A percentile compares a stretch with the other conserved stretches of the same genome.
These are phyloP conservation scores for Zymoseptoria pseudotritici DNA, from an alignment of 2,329 filamentous ascomycete species.

Conservation along the genomic window DNA sequence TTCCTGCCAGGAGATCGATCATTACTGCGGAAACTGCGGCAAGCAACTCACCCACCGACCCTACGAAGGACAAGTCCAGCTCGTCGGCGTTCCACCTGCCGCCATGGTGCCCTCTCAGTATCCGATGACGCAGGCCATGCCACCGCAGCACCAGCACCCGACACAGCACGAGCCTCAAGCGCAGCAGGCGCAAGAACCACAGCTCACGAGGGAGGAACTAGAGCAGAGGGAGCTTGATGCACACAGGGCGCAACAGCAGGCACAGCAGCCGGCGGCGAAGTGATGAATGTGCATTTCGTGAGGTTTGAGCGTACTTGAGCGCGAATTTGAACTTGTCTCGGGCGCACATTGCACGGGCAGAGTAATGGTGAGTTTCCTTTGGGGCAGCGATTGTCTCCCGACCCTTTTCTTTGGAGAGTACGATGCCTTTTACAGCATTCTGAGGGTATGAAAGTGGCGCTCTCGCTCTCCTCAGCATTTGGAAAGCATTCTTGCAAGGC, in stretches of 20 bases:
- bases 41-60: conserved; percentile 3
- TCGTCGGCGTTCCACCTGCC: neutral
- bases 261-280: neutral
- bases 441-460: no score
- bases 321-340: neutral
- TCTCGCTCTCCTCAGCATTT: no score
- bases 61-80: neutral
- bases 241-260: neutral
- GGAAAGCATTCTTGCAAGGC: no score
- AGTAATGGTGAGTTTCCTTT: no score
- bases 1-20: conserved; percentile 7
- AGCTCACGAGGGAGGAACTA: neutral
- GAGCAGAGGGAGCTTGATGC: neutral
- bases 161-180: neutral
- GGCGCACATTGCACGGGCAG: neutral
- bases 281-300: neutral
- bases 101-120: neutral
- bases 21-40: conserved; percentile 7
- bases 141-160: neutral
- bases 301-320: neutral
- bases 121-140: neutral
- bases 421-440: no score
- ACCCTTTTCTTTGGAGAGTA: neutral
- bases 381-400: no score
- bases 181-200: no score